Evolutionary conservation across 352 stramenopile species (phyloP).

Genomic region (Peronospora farinosa): DNA sequence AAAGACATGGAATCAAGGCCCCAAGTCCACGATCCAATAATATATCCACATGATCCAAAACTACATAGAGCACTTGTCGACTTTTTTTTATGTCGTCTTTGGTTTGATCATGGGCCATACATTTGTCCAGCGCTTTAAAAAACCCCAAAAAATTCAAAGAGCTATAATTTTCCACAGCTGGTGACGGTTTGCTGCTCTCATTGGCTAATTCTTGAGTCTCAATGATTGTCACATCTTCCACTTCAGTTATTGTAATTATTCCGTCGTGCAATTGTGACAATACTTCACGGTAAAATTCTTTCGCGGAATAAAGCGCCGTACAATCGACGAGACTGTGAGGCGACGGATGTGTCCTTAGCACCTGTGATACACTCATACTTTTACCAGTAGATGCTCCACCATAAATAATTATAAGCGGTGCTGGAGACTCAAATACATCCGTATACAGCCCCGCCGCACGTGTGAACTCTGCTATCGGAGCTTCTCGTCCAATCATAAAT

Average conservation of each 20-base stretch:
- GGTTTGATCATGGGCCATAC: conserved; percentile 30
- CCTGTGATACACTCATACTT: conserved; percentile 45
- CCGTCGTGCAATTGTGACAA: conserved; percentile 51
- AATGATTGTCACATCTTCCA: conserved; percentile 11
- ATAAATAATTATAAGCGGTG: conserved; percentile 65
- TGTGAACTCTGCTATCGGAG: conserved; percentile 44
- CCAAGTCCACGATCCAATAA: conserved; percentile 50
- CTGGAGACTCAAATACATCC: conserved; percentile 35
- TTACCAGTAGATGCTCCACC: conserved; percentile 75
- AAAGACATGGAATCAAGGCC: conserved; percentile 55
- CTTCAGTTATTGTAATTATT: conserved; percentile 3
- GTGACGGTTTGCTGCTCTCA: conserved; percentile 1
- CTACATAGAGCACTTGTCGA: conserved; percentile 45
- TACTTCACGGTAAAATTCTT: conserved; percentile 69
- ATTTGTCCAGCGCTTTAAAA: conserved; percentile 50
- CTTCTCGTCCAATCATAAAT: conserved; percentile 48
- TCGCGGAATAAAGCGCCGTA: conserved; percentile 53
- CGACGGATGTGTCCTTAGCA: conserved; percentile 27
- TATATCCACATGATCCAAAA: conserved; percentile 62
- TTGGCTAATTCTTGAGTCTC: conserved; percentile 4
- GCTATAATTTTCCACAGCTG: conserved; percentile 31
- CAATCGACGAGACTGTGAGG: conserved; percentile 62
- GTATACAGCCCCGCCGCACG: conserved; percentile 37
- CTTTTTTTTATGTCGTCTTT: not conserved
- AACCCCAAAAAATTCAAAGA: conserved; percentile 71